A percentile compares a stretch with the other conserved stretches of the same genome.
These are phyloP conservation scores for Udeniomyces megalosporus DNA, from an alignment of 768 basidiomycete genomes.

Conservation along the genomic window DNA sequence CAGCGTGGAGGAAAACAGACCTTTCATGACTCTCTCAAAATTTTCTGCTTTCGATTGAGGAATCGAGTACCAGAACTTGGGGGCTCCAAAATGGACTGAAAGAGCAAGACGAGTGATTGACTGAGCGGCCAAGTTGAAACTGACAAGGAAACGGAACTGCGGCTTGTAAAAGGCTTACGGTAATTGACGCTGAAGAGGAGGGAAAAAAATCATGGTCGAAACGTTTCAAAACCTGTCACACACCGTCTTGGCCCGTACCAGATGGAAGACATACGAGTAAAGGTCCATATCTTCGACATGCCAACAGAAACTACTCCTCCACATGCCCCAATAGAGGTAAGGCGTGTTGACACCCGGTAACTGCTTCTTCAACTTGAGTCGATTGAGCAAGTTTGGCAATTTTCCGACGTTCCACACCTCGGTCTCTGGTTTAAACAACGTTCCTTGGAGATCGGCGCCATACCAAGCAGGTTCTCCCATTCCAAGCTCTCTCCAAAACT, in stretches of 20 bases:
- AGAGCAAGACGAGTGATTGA: background rate
- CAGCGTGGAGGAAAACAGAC: conserved; percentile 38
- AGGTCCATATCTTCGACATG: conserved; percentile 99
- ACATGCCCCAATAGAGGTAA: conserved; percentile 57
- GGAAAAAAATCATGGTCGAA: background rate
- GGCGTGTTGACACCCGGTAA: conserved; percentile 90
- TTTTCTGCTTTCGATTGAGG: conserved; percentile 68
- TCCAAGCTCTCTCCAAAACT: conserved; percentile 83
- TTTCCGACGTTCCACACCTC: conserved; percentile 86
- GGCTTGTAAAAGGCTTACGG: conserved; percentile 24
- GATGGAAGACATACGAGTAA: conserved; percentile 41
- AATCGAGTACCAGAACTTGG: conserved; percentile 86
- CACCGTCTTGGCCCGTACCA: too few relatives aligned
- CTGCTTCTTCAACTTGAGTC: conserved; percentile 48
- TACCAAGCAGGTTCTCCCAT: conserved; percentile 90
- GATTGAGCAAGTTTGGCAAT: conserved; percentile 68
- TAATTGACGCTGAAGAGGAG: conserved; percentile 58
- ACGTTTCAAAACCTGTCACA: too few relatives aligned
- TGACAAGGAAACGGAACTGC: background rate
- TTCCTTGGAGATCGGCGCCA: conserved; percentile 72
- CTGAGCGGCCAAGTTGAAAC: background rate
- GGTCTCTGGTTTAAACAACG: conserved; percentile 49
- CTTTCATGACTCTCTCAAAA: conserved; percentile 79
- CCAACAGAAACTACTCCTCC: conserved; percentile 97
- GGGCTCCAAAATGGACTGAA: conserved; percentile 77